A percentile compares a stretch with the other conserved stretches of the same genome.
Evolutionary conservation across 306 rosid species (phyloP).

Genomic region (Fragaria nilgerrensis): DNA sequence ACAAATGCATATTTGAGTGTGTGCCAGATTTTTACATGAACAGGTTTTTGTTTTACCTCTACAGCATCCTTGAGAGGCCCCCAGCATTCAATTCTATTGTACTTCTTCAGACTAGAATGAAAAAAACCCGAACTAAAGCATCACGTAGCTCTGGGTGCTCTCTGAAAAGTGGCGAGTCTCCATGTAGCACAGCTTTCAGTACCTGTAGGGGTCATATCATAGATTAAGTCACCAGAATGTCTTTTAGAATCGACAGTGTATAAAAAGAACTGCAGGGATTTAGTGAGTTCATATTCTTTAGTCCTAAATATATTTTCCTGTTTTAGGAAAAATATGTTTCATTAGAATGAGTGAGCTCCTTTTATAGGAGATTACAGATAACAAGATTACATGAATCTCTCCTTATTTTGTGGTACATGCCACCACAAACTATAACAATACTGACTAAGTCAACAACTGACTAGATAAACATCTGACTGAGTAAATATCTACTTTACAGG

Average conservation of each 20-base stretch:
- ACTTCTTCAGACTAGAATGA: constrained; percentile 74
- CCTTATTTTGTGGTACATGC: too few relatives aligned
- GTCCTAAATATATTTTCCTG: background rate
- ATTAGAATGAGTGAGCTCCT: too few relatives aligned
- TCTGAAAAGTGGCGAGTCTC: constrained; percentile 67
- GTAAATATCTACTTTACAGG: too few relatives aligned
- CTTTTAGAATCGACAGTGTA: background rate
- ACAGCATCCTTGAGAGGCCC: constrained; percentile 83
- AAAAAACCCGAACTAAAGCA: constrained; percentile 76
- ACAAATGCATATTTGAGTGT: background rate
- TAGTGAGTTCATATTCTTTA: background rate
- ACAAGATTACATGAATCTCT: too few relatives aligned
- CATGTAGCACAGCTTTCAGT: constrained; percentile 71
- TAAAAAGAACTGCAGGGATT: background rate
- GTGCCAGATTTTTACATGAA: background rate
- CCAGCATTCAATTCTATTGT: constrained; percentile 86
- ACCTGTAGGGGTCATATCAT: constrained; percentile 46
- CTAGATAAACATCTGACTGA: too few relatives aligned
- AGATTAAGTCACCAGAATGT: constrained; percentile 4
- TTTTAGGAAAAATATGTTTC: too few relatives aligned
- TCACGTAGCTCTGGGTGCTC: constrained; percentile 73
- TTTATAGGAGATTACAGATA: too few relatives aligned
- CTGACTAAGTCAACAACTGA: too few relatives aligned
- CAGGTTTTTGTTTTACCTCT: constrained; percentile 42
- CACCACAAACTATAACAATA: too few relatives aligned